Base-by-base conservation (phyloP, 1,284 basidiomycete species). In the Cryptococcus depauperatus region DNA sequence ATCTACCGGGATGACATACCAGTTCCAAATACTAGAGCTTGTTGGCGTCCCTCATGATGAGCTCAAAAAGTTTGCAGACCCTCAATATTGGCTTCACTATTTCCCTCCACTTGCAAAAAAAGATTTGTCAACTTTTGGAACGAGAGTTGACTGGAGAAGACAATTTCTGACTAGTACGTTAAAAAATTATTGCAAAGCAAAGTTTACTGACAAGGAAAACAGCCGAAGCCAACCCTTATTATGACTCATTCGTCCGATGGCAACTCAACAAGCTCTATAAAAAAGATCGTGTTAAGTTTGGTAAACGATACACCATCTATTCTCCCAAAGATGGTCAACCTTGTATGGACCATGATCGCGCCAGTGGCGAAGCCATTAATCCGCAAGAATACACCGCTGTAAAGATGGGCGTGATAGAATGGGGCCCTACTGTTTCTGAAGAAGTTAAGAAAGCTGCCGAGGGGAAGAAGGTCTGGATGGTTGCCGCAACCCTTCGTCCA, bases 261-360 rank as follows among this genome's bases (percentile, higher is more conserved):
- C 95, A 99, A 71, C 83, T 91, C 72, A 97, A 93, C 77, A 91
- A 89, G 70, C 79, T 98, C 11, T 79, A 87, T 72, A 76, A 75
- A 35, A 75, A 88, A 44, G 82, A 84, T 29, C 90, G 90, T 71
- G 87, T 96, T 76, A 93, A 95, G 74, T 99, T 97, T 64, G 95
- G 95, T 43, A 88, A 97, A 74, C 84, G 95, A 37, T 95, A 97
- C 73, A 99, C 95, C 33, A 90, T 99, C 67, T 98, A 95, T 77
- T 93, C 88, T 58, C 90, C 90, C n/a, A 97, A 97, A 71, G 95
- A 99, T 62, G 91, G 90, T 8, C 95, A 98, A 68, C 93, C 95
- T 1, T 98, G 95, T 69, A 98, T 99, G 95, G 95, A 99, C 73
- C 95, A 99, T 75, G 95, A 99, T 70, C 86, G 95, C 53, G 80